Percentiles rank a stretch among this genome's conserved stretches.
Evolutionary conservation across 73 alveolate species (phyloP).

Genomic region (Symbiodinium natans): DNA sequence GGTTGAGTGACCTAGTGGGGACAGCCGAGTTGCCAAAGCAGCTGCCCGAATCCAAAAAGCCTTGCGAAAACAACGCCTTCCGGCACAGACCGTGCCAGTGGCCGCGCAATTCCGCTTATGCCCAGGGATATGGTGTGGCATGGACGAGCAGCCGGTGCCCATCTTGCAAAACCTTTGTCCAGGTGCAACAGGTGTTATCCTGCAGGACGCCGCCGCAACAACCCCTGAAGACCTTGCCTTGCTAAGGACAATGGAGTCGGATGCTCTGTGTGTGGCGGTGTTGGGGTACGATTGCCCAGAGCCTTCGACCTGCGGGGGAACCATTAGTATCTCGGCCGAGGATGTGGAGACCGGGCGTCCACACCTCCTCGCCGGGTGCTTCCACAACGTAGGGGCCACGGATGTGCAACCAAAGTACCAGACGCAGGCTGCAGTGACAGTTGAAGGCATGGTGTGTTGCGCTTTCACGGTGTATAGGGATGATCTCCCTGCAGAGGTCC

Average conservation of each 20-base stretch:
- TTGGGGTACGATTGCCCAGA: neutral
- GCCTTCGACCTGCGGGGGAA: neutral
- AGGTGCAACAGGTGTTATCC: neutral
- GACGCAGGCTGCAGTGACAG: neutral
- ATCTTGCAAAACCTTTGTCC: neutral
- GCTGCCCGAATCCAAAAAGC: neutral
- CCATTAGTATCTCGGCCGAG: neutral
- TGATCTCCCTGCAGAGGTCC: neutral
- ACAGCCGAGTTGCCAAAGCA: neutral
- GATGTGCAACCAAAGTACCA: neutral
- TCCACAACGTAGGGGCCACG: neutral
- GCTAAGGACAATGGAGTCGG: neutral
- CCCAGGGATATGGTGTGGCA: neutral
- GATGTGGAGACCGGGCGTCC: neutral
- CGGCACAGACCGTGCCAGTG: neutral
- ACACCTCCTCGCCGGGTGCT: neutral
- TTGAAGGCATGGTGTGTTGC: neutral
- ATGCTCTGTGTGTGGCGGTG: neutral
- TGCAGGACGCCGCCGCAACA: neutral
- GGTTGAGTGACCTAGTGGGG: neutral
- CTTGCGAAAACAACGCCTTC: neutral
- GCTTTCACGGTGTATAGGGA: neutral
- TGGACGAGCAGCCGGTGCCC: neutral
- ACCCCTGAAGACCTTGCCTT: neutral
- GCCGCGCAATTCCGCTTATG: neutral